Base-by-base conservation (phyloP, 306 rosid species). In the Begonia masoniana region DNA sequence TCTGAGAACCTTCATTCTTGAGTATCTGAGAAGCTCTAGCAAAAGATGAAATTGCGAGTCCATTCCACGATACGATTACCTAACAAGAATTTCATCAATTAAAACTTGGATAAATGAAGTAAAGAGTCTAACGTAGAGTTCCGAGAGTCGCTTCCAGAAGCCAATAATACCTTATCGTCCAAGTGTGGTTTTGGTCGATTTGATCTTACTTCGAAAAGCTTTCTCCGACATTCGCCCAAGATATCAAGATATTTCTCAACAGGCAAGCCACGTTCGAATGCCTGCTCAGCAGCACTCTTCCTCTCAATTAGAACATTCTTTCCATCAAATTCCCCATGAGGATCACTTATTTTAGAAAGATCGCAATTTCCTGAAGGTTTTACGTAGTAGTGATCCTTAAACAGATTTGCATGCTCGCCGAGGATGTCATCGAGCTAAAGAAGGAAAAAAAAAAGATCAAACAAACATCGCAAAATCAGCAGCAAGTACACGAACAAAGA, bases 51-150 rank as follows among this genome's bases (percentile, higher is more conserved):
- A 89, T 76, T 49, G 68, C 82, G 71, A 89, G 74, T 55, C 97
- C 97, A 73, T 89, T 89, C 97, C 95, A 89, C 7, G 97, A 78
- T 23, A 85, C 97, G 59, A 89, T 89, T 42, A 89, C 97, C 97
- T 89, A 76, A 31, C 41, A 56, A 58, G 65, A 58, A 68, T n/a
- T 55, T 7, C 16, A 23, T 21, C 64, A 31, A 21, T 71, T 69
- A 64, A 52, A 49, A 43, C 11, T 53, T 16, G 47, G 6, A 2
- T 21, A 21, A 21, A 21, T 21, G 24, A 21, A 17, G 19, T 17
- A 17, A 17, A 17, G 19, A 17, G 19, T 17, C 19, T 17, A 17
- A 17, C 19, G 1, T 17, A 17, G 1, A 17, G 19, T 17, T 17
- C 19, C 19, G 19, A 17, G 19, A 17, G 19, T 17, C 19, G 35